Evolutionary conservation across 2,329 filamentous ascomycete species (phyloP).

Genomic region (Chaetomium strumarium): DNA sequence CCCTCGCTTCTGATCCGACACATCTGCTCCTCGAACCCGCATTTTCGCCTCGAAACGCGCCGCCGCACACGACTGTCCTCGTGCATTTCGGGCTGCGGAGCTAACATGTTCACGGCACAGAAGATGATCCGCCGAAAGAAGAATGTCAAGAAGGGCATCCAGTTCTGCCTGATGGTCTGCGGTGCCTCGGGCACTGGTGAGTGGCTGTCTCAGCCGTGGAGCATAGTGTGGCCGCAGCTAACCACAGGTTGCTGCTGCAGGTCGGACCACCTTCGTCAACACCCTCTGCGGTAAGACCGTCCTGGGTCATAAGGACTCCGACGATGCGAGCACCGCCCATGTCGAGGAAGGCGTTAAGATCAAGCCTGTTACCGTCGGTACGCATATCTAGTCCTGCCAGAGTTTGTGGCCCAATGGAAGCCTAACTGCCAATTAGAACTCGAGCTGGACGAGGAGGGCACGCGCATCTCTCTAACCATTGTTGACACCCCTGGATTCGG

Average conservation of each 20-base stretch:
- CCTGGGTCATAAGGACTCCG: constrained; percentile 82
- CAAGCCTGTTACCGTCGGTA: constrained; percentile 96
- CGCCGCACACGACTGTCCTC: constrained; percentile 8
- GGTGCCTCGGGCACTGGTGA: constrained; percentile 96
- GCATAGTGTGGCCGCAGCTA: neutral
- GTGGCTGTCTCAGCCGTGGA: constrained; percentile 28
- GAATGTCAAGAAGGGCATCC: constrained; percentile 99
- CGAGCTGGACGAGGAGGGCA: constrained; percentile 96
- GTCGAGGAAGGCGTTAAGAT: constrained; percentile 97
- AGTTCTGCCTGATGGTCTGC: constrained; percentile 99
- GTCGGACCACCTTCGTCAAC: constrained; percentile 98
- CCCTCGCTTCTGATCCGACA: neutral
- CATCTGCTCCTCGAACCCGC: neutral
- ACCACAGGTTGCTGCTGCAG: constrained; percentile 40
- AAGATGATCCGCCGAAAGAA: constrained; percentile 99
- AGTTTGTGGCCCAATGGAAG: neutral
- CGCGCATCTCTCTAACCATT: constrained; percentile 94
- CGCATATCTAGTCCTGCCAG: constrained; percentile 31
- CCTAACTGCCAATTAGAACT: constrained; percentile 54
- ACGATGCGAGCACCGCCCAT: constrained; percentile 83
- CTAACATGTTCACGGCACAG: constrained; percentile 40
- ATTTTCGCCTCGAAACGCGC: neutral
- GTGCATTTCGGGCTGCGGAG: constrained; percentile 1
- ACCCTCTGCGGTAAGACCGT: constrained; percentile 96
- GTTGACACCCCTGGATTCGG: constrained; percentile 98